A percentile compares a stretch with the other conserved stretches of the same genome.
Evolutionary conservation across 1,284 basidiomycete species (phyloP).

Genomic region (Amylostereum chailletii): DNA sequence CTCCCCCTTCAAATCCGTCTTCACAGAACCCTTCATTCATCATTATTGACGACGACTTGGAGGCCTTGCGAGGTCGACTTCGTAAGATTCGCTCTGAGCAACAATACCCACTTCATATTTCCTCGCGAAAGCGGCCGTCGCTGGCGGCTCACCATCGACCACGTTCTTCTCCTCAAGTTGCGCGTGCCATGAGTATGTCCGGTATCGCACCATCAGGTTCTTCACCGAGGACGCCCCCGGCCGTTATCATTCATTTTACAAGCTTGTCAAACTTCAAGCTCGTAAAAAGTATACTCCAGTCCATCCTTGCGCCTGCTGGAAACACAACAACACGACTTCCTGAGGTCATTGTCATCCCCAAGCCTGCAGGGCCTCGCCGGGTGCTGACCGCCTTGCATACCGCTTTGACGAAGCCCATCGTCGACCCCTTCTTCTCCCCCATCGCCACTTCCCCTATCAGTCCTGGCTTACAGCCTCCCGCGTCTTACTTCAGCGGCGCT

Average conservation of each 20-base stretch:
- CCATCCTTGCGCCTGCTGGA: conserved; percentile 42
- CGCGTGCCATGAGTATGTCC: conserved; percentile 40
- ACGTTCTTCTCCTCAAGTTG: conserved; percentile 69
- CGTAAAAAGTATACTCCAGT: conserved; percentile 80
- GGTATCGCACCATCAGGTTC: conserved; percentile 13
- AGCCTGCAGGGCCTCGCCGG: conserved; percentile 88
- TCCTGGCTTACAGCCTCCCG: conserved; percentile 39
- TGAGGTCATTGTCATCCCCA: conserved; percentile 91
- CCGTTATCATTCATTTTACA: conserved; percentile 83
- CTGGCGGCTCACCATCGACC: conserved; percentile 62
- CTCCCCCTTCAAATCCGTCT: conserved; percentile 5
- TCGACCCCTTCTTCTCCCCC: conserved; percentile 86
- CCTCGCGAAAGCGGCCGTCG: conserved; percentile 64
- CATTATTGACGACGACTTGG: conserved; percentile 85
- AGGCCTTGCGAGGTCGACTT: conserved; percentile 65
- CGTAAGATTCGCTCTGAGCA: conserved; percentile 53
- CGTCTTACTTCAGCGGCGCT: conserved; percentile 34
- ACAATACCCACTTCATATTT: conserved; percentile 32
- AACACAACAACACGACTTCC: conserved; percentile 37
- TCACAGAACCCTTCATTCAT: conserved; percentile 47
- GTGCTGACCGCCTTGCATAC: conserved; percentile 87
- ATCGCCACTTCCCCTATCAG: conserved; percentile 87
- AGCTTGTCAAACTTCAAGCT: conserved; percentile 82
- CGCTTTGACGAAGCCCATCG: conserved; percentile 71
- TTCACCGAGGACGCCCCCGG: conserved; percentile 22